Conservation (phyloP, 768 basidiomycete species). For the Tephrocybe sp. region DNA sequence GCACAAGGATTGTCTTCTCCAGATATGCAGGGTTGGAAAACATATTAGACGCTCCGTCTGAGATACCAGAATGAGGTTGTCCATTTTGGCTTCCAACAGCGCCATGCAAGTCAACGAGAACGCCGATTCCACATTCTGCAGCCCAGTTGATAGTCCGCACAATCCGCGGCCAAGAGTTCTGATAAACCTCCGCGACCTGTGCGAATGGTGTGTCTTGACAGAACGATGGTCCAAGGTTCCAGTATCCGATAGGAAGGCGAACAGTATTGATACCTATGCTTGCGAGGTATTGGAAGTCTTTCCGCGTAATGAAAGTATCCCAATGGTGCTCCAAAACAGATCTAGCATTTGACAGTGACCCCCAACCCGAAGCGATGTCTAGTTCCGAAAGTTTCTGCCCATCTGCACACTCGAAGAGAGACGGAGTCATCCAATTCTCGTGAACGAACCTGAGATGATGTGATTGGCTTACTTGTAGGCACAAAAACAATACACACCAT, state of each 20-base stretch:
- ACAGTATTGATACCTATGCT: conserved; percentile 68
- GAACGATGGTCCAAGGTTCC: conserved; percentile 55
- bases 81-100: conserved; percentile 78
- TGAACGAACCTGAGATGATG: conserved; percentile 59
- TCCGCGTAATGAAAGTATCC: conserved; percentile 66
- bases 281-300: conserved; percentile 68
- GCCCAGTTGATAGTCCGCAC: conserved; percentile 63
- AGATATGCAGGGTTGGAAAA: conserved; percentile 44
- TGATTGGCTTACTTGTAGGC: not conserved
- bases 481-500: conserved; percentile 36
- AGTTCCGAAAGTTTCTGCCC: conserved; percentile 52
- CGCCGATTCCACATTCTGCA: conserved; percentile 56
- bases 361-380: conserved; percentile 68
- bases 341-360: conserved; percentile 37
- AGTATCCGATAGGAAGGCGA: conserved; percentile 60
- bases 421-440: conserved; percentile 75
- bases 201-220: conserved; percentile 67
- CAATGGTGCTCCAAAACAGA: conserved; percentile 68
- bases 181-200: conserved; percentile 46
- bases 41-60: conserved; percentile 46
- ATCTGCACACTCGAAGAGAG: conserved; percentile 56
- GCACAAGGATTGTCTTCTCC: conserved; percentile 48
- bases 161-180: conserved; percentile 67
- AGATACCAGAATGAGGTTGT: conserved; percentile 68
- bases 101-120: conserved; percentile 67